Evolutionary conservation across 2,329 filamentous ascomycete genomes (phyloP), one percentile per base, ranked within the genome.

Genomic region (Sordariomycetes sp.): DNA sequence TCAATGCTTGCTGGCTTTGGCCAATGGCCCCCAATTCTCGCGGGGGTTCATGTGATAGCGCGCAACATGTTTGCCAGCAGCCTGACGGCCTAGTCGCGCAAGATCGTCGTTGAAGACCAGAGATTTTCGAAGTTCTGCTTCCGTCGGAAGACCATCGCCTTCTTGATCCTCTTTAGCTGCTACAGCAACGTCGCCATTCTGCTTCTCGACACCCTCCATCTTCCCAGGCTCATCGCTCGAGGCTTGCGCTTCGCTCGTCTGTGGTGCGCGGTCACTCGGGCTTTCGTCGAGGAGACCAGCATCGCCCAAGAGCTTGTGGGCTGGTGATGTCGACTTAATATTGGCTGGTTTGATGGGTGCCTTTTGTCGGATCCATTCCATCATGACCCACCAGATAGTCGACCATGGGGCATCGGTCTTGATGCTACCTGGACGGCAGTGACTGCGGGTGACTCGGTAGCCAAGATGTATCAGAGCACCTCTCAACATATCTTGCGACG

Each of bases 321-420:
- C 86, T 1, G 86, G 65, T 33, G 72, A 84, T n/a, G 71, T 72
- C 26, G 77, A 68, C 46, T 75, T 82, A 36, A 94, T 66, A 15
- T 76, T 75, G 2, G 73, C 74, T 23, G 79, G 74, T 51, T 84
- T 93, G 38, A 94, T 68, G 0, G 88, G 87, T 0, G 75, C 70
- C 48, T 81, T 83, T 52, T 94, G 86, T 17, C 81, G 74, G 11
- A 84, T 75, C 86, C 87, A 98, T 58, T 94, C 87, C 18, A 85
- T 73, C 76, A 96, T 92, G 19, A 96, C 66, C 53, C 93, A 83
- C 88, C 92, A 96, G 31, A 98, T 73, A 0, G 86, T 79, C 5
- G 68, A 68, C 87, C 87, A 98, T 0, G 88, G 85, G 11, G 92
- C 92, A 57, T 96, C 79, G 0, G 92, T 96, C 63, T 93, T 94